Percentiles rank a stretch among this genome's conserved stretches.
These are phyloP conservation scores for Haematococcus lacustris DNA, from an alignment of 139 green algal species.

Conservation along the genomic window DNA sequence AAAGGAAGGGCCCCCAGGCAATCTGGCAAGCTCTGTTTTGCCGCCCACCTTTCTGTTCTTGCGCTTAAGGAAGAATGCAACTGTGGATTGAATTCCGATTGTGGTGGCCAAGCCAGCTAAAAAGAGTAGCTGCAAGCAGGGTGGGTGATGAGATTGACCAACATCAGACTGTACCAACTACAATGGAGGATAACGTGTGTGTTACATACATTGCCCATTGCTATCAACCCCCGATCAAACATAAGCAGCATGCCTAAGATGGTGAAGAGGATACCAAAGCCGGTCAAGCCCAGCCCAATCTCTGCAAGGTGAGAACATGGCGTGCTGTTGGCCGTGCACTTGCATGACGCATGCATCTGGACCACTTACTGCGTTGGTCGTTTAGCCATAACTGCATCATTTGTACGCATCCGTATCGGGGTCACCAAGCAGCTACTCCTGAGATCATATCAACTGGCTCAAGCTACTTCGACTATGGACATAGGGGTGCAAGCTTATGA, in stretches of 20 bases:
- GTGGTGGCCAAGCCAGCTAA: slow-evolving; percentile 81
- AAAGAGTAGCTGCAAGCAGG: slow-evolving; percentile 78
- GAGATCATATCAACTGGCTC: too few species aligned
- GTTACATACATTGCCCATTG: slow-evolving; percentile 90
- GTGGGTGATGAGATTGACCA: background rate
- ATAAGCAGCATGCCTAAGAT: slow-evolving; percentile 92
- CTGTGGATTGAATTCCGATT: slow-evolving; percentile 75
- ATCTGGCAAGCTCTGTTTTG: background rate
- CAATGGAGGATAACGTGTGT: background rate
- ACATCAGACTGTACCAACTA: background rate
- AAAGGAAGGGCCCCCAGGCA: too few species aligned
- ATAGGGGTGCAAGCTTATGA: too few species aligned
- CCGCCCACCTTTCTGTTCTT: slow-evolving; percentile 76
- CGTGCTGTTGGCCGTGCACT: too few species aligned
- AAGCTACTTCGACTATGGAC: too few species aligned
- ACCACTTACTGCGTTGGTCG: slow-evolving; percentile 31
- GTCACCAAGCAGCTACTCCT: too few species aligned
- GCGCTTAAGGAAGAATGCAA: slow-evolving; percentile 83
- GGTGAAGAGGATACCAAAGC: slow-evolving; percentile 87
- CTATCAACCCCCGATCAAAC: slow-evolving; percentile 91
- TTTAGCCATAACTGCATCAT: slow-evolving; percentile 30
- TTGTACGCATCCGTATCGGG: too few species aligned
- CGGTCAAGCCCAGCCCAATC: slow-evolving; percentile 92
- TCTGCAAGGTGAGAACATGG: slow-evolving; percentile 58
- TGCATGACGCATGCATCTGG: too few species aligned